phyloP scores from a whole-genome alignment of 805 yeast species.

The Teunomyces cretensis region DNA sequence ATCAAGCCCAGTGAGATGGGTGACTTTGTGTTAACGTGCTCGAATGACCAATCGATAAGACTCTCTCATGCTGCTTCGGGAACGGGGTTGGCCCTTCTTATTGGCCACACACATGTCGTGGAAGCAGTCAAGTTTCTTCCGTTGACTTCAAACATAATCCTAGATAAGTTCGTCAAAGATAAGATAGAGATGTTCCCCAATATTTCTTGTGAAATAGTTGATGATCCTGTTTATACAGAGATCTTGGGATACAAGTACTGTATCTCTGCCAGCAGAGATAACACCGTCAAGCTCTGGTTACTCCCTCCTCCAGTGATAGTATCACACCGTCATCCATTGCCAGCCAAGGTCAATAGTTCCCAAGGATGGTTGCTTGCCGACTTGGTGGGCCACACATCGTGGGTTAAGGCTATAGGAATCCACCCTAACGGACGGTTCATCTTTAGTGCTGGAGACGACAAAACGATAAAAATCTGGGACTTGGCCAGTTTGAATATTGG shows the following conservation, averaged over 20 bases:
- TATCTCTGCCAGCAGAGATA: conserved; percentile 79
- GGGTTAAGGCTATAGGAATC: conserved; percentile 71
- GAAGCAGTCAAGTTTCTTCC: conserved; percentile 75
- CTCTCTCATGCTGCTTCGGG: conserved; percentile 67
- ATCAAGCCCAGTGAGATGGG: conserved; percentile 37
- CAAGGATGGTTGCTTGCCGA: conserved; percentile 60
- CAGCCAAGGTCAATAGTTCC: conserved; percentile 50
- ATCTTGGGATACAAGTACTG: conserved; percentile 66
- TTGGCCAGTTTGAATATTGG: conserved; percentile 38
- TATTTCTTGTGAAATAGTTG: conserved; percentile 30
- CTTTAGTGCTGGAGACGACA: conserved; percentile 78
- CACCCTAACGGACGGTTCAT: conserved; percentile 78
- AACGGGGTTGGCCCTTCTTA: conserved; percentile 61
- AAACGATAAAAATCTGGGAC: conserved; percentile 77
- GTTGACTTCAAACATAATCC: conserved; percentile 38
- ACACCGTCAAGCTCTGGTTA: conserved; percentile 71
- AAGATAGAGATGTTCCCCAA: conserved; percentile 30
- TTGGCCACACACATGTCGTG: conserved; percentile 82
- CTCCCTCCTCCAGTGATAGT: conserved; percentile 64
- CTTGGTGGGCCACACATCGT: conserved; percentile 75
- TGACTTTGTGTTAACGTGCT: conserved; percentile 66
- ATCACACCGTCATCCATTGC: conserved; percentile 56
- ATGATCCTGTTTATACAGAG: conserved; percentile 26
- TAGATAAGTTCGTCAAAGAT: conserved; percentile 46
- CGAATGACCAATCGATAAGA: conserved; percentile 75